Conservation (phyloP, 768 basidiomycete species). For the Termitomyces eurrhizus region DNA sequence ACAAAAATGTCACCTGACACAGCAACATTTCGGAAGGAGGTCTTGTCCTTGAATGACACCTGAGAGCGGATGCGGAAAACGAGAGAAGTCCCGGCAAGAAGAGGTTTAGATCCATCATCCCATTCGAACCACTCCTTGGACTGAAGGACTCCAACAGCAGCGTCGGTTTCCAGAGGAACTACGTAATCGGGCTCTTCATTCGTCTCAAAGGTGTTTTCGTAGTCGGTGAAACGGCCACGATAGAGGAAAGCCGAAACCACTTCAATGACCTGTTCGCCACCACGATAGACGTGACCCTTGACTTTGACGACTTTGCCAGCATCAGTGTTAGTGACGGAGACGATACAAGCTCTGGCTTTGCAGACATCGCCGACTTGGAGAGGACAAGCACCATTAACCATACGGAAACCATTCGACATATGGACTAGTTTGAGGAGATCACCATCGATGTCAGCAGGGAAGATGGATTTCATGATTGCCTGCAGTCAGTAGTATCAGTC, state of each 20-base stretch:
- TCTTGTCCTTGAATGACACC: constrained; percentile 89
- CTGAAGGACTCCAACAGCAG: constrained; percentile 83
- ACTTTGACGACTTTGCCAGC: constrained; percentile 93
- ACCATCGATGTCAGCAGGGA: constrained; percentile 88
- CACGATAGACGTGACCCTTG: constrained; percentile 77
- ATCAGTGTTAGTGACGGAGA: constrained; percentile 86
- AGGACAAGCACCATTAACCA: constrained; percentile 72
- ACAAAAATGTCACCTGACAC: constrained; percentile 86
- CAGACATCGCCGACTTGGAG: constrained; percentile 87
- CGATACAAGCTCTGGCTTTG: constrained; percentile 82
- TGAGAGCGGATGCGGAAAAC: constrained; percentile 88
- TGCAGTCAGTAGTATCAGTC: constrained; percentile 25
- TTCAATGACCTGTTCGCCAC: constrained; percentile 81
- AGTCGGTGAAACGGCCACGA: constrained; percentile 92
- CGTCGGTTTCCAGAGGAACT: constrained; percentile 70
- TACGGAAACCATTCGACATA: constrained; percentile 93
- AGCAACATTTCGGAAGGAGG: constrained; percentile 72
- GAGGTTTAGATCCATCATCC: constrained; percentile 78
- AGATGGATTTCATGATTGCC: constrained; percentile 99
- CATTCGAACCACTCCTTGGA: constrained; percentile 99
- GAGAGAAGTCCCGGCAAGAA: constrained; percentile 75
- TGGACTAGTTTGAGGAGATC: constrained; percentile 96
- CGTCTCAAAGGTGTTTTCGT: constrained; percentile 93
- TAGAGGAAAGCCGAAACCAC: constrained; percentile 96
- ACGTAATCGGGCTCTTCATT: constrained; percentile 86